Evolutionary conservation across 2,329 filamentous ascomycete genomes (phyloP), one percentile per base, ranked within the genome.

Genomic region (Aspergillus pseudoviridinutans): DNA sequence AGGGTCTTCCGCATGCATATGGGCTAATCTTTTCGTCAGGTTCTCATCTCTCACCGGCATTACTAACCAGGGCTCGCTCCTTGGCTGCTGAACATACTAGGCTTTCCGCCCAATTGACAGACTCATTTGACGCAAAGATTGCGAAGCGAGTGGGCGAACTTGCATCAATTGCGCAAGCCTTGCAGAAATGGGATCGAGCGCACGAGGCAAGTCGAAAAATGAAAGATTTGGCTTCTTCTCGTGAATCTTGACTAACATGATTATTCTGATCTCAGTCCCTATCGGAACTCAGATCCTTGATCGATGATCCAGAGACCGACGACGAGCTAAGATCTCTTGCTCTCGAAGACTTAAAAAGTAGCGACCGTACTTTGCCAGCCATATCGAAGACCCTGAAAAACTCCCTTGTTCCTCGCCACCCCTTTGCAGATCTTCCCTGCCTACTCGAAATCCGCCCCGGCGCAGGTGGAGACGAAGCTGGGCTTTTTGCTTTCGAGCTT

Each of bases 381-480:
- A 82, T 95, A 27, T 86, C 86, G 0, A 81, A 81, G 41, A 84
- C 83, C 38, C 82, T 99, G 47, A 91, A 91, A 27, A 85, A 83
- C 24, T 86, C 89, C 49, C 82, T 99, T 54, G 89, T 96, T 17
- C 94, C 94, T 0, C 85, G 86, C 44, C 92, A 99, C 72, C 90
- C 92, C 2, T 99, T 97, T 71, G 91, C 91, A 32, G 84, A 91
- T 61, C 83, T 97, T 65, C 91, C 92, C 54, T 97, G 93, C 73
- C 82, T 99, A 61, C 77, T 99, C 46, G 94, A 99, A 76, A 89
- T 99, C 58, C 85, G 92, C 0, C 94, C 94, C 0, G 94, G 94
- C 0, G 92, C 92, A 0, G 94, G 94, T 41, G 94, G 94, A 2
- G 87, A 91, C 57, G 94, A 99, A 76, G 92, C 93, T 2, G 87